Percentiles rank a stretch among this genome's conserved stretches.
These are phyloP conservation scores for Brassica rapa DNA, from an alignment of 345 rosid species.

Conservation along the genomic window DNA sequence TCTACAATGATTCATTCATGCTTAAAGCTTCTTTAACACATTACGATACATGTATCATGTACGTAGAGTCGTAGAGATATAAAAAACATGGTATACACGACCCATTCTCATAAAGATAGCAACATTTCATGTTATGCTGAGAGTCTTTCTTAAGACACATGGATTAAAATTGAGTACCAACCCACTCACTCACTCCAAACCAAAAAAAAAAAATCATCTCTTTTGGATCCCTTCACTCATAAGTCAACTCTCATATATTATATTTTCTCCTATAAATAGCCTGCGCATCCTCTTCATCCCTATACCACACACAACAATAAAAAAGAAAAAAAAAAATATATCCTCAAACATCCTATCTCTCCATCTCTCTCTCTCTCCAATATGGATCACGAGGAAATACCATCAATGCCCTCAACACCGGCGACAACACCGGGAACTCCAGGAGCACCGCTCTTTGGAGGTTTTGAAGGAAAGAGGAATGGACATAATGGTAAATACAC, in stretches of 20 bases:
- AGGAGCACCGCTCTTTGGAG: slow-evolving; percentile 60
- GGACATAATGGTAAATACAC: slow-evolving; percentile 40
- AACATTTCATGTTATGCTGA: slow-evolving; percentile 32
- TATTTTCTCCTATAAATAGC: slow-evolving; percentile 45
- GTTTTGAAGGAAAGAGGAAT: slow-evolving; percentile 45
- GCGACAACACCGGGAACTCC: slow-evolving; percentile 70
- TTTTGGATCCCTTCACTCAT: slow-evolving; percentile 27
- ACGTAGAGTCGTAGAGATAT: slow-evolving; percentile 25
- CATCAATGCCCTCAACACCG: slow-evolving; percentile 73
- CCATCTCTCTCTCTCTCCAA: slow-evolving; percentile 1
- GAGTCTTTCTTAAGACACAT: slow-evolving; percentile 11
- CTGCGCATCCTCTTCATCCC: slow-evolving; percentile 6
- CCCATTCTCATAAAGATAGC: slow-evolving; percentile 20
- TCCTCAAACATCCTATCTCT: slow-evolving; percentile 13
- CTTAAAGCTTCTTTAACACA: slow-evolving; percentile 37
- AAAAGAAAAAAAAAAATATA: not conserved
- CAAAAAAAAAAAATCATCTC: not conserved
- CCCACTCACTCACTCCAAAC: slow-evolving; percentile 33
- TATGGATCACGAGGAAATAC: slow-evolving; percentile 60
- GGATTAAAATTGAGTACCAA: slow-evolving; percentile 22
- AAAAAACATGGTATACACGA: slow-evolving; percentile 1
- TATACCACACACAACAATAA: slow-evolving; percentile 20
- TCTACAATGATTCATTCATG: slow-evolving; percentile 31
- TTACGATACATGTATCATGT: slow-evolving; percentile 29
- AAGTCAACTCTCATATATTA: slow-evolving; percentile 38